phyloP scores from a whole-genome alignment of 129 eudicot genomes.

The Lactuca saligna region DNA sequence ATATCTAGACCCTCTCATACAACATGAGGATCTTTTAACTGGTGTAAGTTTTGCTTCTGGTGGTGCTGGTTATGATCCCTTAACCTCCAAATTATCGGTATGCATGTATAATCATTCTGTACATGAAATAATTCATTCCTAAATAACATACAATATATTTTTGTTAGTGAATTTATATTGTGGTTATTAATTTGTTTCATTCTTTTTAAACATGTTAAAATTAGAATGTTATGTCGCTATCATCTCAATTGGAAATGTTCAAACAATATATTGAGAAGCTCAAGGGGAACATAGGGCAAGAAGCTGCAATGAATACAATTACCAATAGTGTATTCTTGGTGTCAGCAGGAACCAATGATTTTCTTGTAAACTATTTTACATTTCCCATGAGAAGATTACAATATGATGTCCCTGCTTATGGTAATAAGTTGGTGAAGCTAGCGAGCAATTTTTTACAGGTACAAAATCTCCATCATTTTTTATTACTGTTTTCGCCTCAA shows the following conservation, averaged over 20 bases:
- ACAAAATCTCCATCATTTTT: not conserved
- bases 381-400: conserved; percentile 38
- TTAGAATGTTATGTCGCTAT: conserved; percentile 59
- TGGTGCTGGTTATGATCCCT: conserved; percentile 71
- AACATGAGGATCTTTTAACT: conserved; percentile 54
- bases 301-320: conserved; percentile 35
- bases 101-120: not conserved
- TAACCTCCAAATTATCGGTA: conserved; percentile 64
- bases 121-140: not conserved
- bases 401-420: conserved; percentile 43
- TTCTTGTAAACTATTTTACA: conserved; percentile 58
- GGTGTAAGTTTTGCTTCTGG: conserved; percentile 92
- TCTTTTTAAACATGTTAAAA: not conserved
- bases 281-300: conserved; percentile 46
- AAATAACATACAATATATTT: not conserved
- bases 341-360: conserved; percentile 60
- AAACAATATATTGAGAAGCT: conserved; percentile 52
- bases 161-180: not conserved
- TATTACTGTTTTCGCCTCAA: not conserved
- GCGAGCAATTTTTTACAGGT: conserved; percentile 59
- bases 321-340: conserved; percentile 40
- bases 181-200: conserved; percentile 3
- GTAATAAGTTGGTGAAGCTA: conserved; percentile 38
- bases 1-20: conserved; percentile 56
- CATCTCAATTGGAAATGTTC: conserved; percentile 55